A percentile compares a stretch with the other conserved stretches of the same genome.
phyloP scores from a whole-genome alignment of 1,284 basidiomycete genomes.

The Trichosporon faecale region DNA sequence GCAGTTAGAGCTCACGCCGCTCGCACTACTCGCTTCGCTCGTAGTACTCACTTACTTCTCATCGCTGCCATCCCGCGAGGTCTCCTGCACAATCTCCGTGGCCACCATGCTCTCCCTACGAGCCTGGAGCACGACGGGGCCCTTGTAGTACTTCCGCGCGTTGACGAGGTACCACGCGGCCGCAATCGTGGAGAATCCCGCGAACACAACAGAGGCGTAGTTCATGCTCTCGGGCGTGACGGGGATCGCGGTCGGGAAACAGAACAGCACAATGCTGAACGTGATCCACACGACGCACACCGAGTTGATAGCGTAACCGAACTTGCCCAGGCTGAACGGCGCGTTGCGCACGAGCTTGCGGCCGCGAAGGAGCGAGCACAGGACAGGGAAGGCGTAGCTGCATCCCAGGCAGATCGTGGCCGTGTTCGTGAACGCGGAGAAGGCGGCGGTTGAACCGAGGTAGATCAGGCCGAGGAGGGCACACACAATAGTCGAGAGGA shows the following conservation, averaged over 20 bases:
- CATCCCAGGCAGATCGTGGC: constrained; percentile 46
- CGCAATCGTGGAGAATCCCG: constrained; percentile 60
- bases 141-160: constrained; percentile 43
- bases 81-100: neutral
- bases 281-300: constrained; percentile 23
- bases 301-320: constrained; percentile 50
- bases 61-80: neutral
- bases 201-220: constrained; percentile 62
- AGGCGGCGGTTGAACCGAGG: constrained; percentile 47
- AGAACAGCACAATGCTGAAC: constrained; percentile 27
- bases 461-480: constrained; percentile 53
- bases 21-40: too few species aligned
- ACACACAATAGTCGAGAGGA: constrained; percentile 50
- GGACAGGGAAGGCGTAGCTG: constrained; percentile 51
- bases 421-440: constrained; percentile 49
- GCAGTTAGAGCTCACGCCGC: too few species aligned
- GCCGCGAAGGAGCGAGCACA: constrained; percentile 48
- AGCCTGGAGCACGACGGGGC: constrained; percentile 30
- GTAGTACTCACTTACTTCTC: neutral
- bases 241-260: constrained; percentile 35
- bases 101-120: neutral
- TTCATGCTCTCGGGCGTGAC: constrained; percentile 39
- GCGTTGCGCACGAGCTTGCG: constrained; percentile 45
- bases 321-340: constrained; percentile 42
- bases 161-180: constrained; percentile 59